Evolutionary conservation across 345 rosid genomes (phyloP).

Genomic region (Heritiera fomes): DNA sequence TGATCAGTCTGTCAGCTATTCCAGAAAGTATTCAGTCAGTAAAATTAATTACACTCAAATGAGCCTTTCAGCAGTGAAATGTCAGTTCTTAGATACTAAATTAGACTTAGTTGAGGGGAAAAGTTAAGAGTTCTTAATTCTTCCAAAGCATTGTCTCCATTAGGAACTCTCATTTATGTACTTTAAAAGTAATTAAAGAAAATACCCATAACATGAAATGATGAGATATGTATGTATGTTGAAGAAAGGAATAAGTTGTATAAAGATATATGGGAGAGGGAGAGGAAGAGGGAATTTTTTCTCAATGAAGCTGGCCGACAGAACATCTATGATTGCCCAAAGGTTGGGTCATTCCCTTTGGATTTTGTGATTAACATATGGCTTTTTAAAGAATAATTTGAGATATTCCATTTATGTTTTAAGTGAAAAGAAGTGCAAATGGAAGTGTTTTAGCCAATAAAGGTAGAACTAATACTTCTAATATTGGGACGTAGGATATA

Average conservation of each 20-base stretch:
- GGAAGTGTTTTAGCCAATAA: constrained; percentile 1
- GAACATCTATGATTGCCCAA: constrained; percentile 13
- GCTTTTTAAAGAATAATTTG: constrained; percentile 26
- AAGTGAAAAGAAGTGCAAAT: background rate
- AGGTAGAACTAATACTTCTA: background rate
- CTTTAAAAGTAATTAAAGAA: no score
- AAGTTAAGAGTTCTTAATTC: background rate
- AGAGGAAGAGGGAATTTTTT: background rate
- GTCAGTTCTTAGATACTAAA: background rate
- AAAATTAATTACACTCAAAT: constrained; percentile 5
- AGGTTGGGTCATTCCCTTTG: constrained; percentile 25
- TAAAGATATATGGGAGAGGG: background rate
- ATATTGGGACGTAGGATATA: background rate
- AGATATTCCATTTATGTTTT: background rate
- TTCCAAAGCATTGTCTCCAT: background rate
- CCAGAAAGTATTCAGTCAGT: background rate
- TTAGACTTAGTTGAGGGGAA: background rate
- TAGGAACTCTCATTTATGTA: background rate
- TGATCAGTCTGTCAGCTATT: constrained; percentile 19
- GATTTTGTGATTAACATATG: constrained; percentile 27
- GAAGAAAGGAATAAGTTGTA: background rate
- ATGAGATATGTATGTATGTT: background rate
- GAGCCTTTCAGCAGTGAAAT: constrained; percentile 18
- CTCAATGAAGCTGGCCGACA: constrained; percentile 38
- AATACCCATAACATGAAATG: background rate